Percentiles rank a stretch among this genome's conserved stretches.
Evolutionary conservation across 2,329 filamentous ascomycete species (phyloP).

Genomic region (Pyricularia pennisetigena): DNA sequence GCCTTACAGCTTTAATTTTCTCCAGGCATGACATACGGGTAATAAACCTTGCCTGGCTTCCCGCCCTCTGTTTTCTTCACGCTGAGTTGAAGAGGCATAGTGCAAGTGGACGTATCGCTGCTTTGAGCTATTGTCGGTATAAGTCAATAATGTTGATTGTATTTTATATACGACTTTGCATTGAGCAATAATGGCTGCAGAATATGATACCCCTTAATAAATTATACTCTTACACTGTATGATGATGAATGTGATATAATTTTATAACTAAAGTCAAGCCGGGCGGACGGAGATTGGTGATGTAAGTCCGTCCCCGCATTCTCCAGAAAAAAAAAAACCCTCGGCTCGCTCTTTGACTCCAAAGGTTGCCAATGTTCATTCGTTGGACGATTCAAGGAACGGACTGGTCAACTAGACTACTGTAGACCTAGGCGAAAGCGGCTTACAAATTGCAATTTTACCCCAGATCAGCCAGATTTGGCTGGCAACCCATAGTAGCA

Average conservation of each 20-base stretch:
- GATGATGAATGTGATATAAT: not conserved
- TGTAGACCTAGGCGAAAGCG: too few relatives aligned
- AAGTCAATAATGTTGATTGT: not conserved
- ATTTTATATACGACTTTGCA: not conserved
- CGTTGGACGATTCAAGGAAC: too few relatives aligned
- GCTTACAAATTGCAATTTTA: too few relatives aligned
- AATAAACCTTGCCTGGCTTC: conserved; percentile 83
- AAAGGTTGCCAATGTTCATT: too few relatives aligned
- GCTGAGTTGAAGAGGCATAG: conserved; percentile 47
- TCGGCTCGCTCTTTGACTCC: not conserved
- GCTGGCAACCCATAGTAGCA: not conserved
- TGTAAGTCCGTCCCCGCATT: not conserved
- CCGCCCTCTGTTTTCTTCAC: conserved; percentile 59
- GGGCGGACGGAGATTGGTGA: not conserved
- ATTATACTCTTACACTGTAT: not conserved
- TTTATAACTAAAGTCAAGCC: not conserved
- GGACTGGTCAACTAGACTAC: too few relatives aligned
- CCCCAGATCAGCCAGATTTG: too few relatives aligned
- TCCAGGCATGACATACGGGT: conserved; percentile 44
- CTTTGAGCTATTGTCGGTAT: not conserved
- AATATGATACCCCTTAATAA: not conserved
- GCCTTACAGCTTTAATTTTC: not conserved
- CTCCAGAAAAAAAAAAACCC: not conserved
- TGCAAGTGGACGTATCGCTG: not conserved
- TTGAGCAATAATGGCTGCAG: not conserved